phyloP scores from a whole-genome alignment of 345 rosid species.

The Pistacia vera region DNA sequence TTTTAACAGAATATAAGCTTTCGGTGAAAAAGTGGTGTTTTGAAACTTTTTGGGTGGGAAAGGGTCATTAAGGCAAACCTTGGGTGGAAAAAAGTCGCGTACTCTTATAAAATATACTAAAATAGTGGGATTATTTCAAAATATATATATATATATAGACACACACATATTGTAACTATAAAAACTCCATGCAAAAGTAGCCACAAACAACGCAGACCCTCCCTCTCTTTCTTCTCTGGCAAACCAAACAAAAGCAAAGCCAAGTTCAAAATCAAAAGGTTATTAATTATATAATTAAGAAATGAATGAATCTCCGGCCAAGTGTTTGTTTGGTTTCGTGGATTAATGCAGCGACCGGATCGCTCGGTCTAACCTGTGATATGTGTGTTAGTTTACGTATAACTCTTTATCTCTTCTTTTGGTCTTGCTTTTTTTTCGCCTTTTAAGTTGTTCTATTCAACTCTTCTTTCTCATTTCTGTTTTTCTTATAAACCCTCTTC shows the following conservation, averaged over 20 bases:
- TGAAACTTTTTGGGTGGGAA: no score
- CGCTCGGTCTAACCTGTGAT: conserved; percentile 15
- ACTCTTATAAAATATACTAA: no score
- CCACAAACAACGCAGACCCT: not conserved
- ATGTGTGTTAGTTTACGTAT: not conserved
- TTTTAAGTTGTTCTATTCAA: not conserved
- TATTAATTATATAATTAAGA: no score
- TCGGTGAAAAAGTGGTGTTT: no score
- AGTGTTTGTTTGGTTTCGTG: conserved; percentile 2
- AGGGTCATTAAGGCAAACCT: no score
- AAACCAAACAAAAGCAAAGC: not conserved
- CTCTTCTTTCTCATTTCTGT: not conserved
- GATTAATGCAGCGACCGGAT: conserved; percentile 17
- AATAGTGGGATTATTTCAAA: no score
- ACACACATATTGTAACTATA: not conserved
- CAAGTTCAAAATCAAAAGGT: not conserved
- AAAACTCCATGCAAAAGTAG: conserved; percentile 1
- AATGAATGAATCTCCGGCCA: no score
- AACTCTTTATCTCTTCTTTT: not conserved
- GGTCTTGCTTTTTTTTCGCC: conserved; percentile 13
- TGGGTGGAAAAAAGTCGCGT: no score
- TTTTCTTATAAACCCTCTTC: conserved; percentile 10
- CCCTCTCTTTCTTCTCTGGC: not conserved
- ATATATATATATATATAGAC: no score
- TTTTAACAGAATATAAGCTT: no score